Base-by-base conservation (phyloP, 2,329 filamentous ascomycete species). In the Coniochaeta pulveracea region DNA sequence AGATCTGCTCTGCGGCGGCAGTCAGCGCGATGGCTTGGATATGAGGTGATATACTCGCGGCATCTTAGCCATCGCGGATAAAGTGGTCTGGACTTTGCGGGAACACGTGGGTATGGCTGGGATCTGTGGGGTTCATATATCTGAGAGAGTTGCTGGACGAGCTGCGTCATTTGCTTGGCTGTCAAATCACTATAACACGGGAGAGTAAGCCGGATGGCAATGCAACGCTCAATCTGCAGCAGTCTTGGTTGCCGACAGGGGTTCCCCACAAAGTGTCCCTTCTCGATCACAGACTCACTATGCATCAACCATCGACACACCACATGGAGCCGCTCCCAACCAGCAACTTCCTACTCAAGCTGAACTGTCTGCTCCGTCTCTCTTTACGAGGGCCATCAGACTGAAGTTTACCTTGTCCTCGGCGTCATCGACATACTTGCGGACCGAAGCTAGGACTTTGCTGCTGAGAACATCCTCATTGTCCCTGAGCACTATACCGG, bases 401-500 rank as follows among this genome's bases (percentile, higher is more conserved):
- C 46, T 49, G 32, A 55, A 56, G 2, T 49, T 41, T 7, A 48
- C 33, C 14, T 48, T 47, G 4, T 42, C 47, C 17, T 43, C 47
- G 19, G 46, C 43, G 16, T 43, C 40, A 26, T 44, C 37, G 31
- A 55, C 51, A 31, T 51, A 54, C 3, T 42, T 38, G 15, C 43
- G 43, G 18, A 56, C 74, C 37, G 76, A 47, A n/a, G 70, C 58
- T 38, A 80, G 54, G 19, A 75, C 76, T 44, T 63, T 64, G 40
- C 74, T 62, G 47, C 72, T 72, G 34, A 71, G 50, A 34, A 71
- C 60, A 51, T 73, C 66, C 33, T 68, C 62, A 14, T 57, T 60
- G n/a, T 23, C 22, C 23, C 31, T 14, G 24, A 37, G 34, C 9
- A 24, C 35, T 11, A 29, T 10, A 11, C 51, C 57, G 36, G 75